Evolutionary conservation across 2,329 filamentous ascomycete species (phyloP).

Genomic region (Septoria linicola): DNA sequence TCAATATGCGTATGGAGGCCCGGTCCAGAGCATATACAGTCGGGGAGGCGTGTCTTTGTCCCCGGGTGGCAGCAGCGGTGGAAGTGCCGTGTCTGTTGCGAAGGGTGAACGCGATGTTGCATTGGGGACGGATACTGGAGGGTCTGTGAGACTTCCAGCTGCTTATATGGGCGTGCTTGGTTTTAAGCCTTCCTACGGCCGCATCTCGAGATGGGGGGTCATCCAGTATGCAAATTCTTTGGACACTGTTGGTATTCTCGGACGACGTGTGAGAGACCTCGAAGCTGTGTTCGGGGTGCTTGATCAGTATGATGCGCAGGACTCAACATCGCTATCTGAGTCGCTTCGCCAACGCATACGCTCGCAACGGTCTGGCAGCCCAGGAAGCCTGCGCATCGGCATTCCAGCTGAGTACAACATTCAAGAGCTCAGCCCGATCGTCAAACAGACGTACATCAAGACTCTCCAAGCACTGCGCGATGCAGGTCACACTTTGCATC

Average conservation of each 20-base stretch:
- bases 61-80: conserved; percentile 87
- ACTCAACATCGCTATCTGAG: conserved; percentile 69
- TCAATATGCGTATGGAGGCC: conserved; percentile 64
- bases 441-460: conserved; percentile 68
- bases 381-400: conserved; percentile 52
- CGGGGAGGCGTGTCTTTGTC: conserved; percentile 50
- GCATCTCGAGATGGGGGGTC: conserved; percentile 81
- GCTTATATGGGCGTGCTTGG: conserved; percentile 81
- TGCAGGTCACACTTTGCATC: conserved; percentile 69
- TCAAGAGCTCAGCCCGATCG: conserved; percentile 67
- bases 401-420: conserved; percentile 82
- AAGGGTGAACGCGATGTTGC: conserved; percentile 64
- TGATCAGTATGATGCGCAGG: conserved; percentile 63
- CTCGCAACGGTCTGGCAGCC: conserved; percentile 5
- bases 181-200: conserved; percentile 89
- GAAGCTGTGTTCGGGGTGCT: conserved; percentile 47
- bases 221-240: conserved; percentile 90
- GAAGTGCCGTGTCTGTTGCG: conserved; percentile 82
- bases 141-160: conserved; percentile 81
- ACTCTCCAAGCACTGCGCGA: conserved; percentile 60
- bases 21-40: conserved; percentile 57
- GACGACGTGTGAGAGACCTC: conserved; percentile 53
- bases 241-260: conserved; percentile 81
- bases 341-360: conserved; percentile 54
- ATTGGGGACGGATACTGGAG: conserved; percentile 90